phyloP scores from a whole-genome alignment of 495 filamentous ascomycete species.

The Aspergillus homomorphus region DNA sequence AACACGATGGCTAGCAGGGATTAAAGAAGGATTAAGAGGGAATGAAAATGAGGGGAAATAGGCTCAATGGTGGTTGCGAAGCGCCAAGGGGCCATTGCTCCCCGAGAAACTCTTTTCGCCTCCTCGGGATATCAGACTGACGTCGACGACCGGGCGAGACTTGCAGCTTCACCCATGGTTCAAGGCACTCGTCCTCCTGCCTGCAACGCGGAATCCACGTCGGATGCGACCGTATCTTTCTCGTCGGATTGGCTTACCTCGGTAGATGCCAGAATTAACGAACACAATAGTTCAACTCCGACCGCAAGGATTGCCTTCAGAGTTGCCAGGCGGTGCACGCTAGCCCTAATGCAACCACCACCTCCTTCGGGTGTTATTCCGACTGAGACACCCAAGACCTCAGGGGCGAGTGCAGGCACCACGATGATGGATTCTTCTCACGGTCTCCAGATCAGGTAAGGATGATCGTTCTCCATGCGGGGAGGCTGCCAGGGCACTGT shows the following conservation, averaged over 20 bases:
- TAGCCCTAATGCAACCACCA: too few species aligned
- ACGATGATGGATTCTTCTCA: background rate
- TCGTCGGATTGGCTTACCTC: background rate
- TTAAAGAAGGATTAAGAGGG: background rate
- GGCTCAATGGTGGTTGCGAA: too few species aligned
- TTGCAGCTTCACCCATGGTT: background rate
- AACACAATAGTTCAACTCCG: too few species aligned
- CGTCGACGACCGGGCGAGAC: background rate
- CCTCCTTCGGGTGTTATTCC: too few species aligned
- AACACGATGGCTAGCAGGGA: background rate
- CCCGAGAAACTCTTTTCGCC: too few species aligned
- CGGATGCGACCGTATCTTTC: too few species aligned
- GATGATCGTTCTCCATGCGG: background rate
- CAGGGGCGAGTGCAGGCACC: background rate
- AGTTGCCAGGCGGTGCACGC: too few species aligned
- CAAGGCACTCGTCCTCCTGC: background rate
- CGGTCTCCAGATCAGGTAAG: background rate
- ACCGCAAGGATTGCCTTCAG: too few species aligned
- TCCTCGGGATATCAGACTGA: background rate
- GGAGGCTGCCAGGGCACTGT: background rate
- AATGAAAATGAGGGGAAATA: background rate
- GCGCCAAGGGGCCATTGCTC: too few species aligned
- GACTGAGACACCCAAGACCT: too few species aligned
- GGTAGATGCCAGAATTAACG: too few species aligned
- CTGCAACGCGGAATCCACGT: background rate